Percentiles rank a stretch among this genome's conserved stretches.
Conservation (phyloP, 2,329 filamentous ascomycete species). For the Scytalidium sp. region DNA sequence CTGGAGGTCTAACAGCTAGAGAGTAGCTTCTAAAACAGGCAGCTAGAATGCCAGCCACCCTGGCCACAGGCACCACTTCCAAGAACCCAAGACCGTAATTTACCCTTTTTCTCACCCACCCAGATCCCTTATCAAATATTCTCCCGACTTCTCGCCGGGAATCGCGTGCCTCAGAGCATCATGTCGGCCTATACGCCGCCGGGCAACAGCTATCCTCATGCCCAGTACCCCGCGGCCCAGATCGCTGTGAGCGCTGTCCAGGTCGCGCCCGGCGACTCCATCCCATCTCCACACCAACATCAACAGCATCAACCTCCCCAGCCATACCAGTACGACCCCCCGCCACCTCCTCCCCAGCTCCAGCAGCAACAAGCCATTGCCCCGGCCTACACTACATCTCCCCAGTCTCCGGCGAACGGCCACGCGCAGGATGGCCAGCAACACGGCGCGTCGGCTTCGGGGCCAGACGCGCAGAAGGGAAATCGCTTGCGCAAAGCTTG, state of each 20-base stretch:
- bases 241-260: constrained; percentile 6
- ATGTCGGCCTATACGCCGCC: constrained; percentile 16
- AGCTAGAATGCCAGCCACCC: too few relatives aligned
- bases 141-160: constrained; percentile 19
- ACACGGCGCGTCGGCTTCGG: neutral
- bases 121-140: constrained; percentile 1
- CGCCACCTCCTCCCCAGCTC: constrained; percentile 8
- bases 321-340: constrained; percentile 10
- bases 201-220: constrained; percentile 8
- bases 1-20: too few relatives aligned
- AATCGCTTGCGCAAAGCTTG: constrained; percentile 46
- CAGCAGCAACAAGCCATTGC: constrained; percentile 12
- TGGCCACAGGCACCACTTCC: too few relatives aligned
- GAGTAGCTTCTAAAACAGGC: too few relatives aligned
- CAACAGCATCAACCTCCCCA: constrained; percentile 7
- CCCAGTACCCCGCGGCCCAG: neutral
- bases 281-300: constrained; percentile 1
- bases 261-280: constrained; percentile 2
- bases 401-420: constrained; percentile 13
- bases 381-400: constrained; percentile 11
- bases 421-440: constrained; percentile 8
- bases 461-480: constrained; percentile 22
- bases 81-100: too few relatives aligned
- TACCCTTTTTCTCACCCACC: neutral
- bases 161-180: constrained; percentile 1